phyloP scores from a whole-genome alignment of 2,329 filamentous ascomycete genomes.

The Aspergillus neotritici region DNA sequence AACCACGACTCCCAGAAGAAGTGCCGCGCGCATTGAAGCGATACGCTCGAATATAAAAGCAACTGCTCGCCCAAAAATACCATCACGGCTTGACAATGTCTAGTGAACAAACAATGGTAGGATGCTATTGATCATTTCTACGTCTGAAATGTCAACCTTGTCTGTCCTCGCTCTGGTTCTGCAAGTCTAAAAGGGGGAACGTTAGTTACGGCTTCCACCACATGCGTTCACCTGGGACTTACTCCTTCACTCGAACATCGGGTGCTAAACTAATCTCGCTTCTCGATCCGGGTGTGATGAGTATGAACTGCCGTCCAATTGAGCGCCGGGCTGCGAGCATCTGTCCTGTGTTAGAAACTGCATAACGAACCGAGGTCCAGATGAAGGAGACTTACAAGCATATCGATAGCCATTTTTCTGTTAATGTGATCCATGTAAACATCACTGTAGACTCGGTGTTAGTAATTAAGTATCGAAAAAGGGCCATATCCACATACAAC shows the following conservation, averaged over 20 bases:
- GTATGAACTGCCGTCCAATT: conserved; percentile 87
- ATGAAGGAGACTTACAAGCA: conserved; percentile 64
- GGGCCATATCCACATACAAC: conserved; percentile 52
- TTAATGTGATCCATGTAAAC: conserved; percentile 99
- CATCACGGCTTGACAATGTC: no score
- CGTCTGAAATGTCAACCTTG: conserved; percentile 30
- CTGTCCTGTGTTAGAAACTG: conserved; percentile 37
- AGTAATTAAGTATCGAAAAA: conserved; percentile 6
- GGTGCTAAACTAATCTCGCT: conserved; percentile 42
- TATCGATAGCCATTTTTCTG: conserved; percentile 82
- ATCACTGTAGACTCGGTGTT: conserved; percentile 48
- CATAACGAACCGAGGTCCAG: neutral
- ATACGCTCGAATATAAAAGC: no score
- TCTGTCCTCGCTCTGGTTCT: conserved; percentile 42
- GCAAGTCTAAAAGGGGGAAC: conserved; percentile 29
- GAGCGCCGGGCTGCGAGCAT: conserved; percentile 78
- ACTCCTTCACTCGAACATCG: conserved; percentile 43
- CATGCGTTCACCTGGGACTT: conserved; percentile 14
- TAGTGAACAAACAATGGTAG: no score
- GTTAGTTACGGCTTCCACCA: conserved; percentile 2
- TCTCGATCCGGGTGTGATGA: conserved; percentile 92
- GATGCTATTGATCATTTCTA: neutral
- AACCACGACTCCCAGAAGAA: no score
- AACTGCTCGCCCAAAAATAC: no score
- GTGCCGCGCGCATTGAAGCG: no score